These are phyloP conservation scores for Alternaria arbusti DNA, from an alignment of 2,329 filamentous ascomycete genomes.

Conservation along the genomic window DNA sequence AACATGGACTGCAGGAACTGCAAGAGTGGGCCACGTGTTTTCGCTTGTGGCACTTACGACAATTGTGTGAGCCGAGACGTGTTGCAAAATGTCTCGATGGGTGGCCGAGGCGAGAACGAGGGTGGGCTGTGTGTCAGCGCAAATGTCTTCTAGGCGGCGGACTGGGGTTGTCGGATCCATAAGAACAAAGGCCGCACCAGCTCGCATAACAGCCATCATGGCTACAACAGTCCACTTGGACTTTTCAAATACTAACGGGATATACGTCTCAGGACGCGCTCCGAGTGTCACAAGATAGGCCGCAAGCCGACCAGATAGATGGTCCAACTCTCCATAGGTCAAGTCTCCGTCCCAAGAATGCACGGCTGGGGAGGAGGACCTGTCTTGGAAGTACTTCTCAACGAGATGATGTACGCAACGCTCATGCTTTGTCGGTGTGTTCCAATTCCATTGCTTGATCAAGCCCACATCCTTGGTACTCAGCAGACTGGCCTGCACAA, in stretches of 20 bases:
- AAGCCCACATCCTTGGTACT: no score
- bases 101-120: no score
- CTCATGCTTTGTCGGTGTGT: background rate
- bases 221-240: constrained; percentile 36
- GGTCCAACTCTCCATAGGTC: constrained; percentile 17
- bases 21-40: no score
- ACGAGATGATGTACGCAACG: constrained; percentile 14
- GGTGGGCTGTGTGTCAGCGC: no score
- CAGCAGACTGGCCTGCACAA: no score
- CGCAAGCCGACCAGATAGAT: background rate
- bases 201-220: constrained; percentile 52
- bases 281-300: background rate
- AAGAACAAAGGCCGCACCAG: constrained; percentile 45
- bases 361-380: background rate
- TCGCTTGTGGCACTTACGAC: no score
- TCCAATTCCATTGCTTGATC: background rate
- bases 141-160: no score
- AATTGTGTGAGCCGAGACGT: no score
- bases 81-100: no score
- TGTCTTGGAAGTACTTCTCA: background rate
- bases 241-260: constrained; percentile 38
- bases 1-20: no score
- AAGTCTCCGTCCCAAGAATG: constrained; percentile 12
- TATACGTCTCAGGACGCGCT: background rate
- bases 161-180: no score